Percentiles rank a stretch among this genome's conserved stretches.
phyloP scores from a whole-genome alignment of 2,329 filamentous ascomycete species.

The Fusarium napiforme region DNA sequence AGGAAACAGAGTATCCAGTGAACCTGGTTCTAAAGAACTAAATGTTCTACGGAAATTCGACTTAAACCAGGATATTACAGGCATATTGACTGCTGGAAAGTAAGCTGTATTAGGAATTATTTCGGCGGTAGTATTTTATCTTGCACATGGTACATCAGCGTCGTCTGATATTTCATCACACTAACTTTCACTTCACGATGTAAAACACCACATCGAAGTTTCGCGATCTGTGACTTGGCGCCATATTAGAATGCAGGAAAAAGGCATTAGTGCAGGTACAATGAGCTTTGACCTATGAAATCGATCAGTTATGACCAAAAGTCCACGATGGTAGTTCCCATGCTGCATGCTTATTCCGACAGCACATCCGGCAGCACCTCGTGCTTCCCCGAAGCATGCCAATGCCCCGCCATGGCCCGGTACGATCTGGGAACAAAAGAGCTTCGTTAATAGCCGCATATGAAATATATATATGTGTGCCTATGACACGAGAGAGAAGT shows the following conservation, averaged over 20 bases:
- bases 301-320: constrained; percentile 16
- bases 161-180: neutral
- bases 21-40: neutral
- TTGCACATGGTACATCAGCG: too few species aligned
- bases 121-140: neutral
- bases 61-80: too few species aligned
- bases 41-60: neutral
- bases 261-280: constrained; percentile 41
- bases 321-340: constrained; percentile 26
- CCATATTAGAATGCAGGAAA: constrained; percentile 33
- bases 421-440: constrained; percentile 13
- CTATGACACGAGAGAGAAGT: neutral
- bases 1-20: neutral
- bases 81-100: neutral
- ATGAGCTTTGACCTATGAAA: constrained; percentile 23
- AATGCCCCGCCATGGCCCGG: constrained; percentile 36
- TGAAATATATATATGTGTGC: neutral
- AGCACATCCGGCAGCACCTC: constrained; percentile 38
- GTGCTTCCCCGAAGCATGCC: constrained; percentile 41
- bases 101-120: neutral
- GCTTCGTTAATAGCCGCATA: neutral
- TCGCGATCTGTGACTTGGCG: constrained; percentile 13
- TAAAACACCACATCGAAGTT: neutral
- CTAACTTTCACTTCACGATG: neutral
- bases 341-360: constrained; percentile 40